A percentile compares a stretch with the other conserved stretches of the same genome.
These are phyloP conservation scores for Curvularia sp. DNA, from an alignment of 2,329 filamentous ascomycete species.

Conservation along the genomic window DNA sequence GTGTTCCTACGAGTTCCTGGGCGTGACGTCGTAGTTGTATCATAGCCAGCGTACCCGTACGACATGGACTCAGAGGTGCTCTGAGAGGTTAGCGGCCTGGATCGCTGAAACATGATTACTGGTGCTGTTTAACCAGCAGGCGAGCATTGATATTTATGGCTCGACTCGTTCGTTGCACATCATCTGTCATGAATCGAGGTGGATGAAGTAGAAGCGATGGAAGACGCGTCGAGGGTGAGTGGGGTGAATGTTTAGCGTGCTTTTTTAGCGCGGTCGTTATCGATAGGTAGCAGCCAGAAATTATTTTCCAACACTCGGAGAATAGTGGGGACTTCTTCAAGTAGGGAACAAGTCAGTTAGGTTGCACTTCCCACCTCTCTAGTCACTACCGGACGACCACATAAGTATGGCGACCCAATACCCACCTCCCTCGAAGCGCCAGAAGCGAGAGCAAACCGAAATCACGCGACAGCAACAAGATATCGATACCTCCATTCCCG, in stretches of 20 bases:
- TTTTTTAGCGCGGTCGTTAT: constrained; percentile 32
- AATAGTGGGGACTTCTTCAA: constrained; percentile 4
- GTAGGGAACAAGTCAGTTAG: background rate
- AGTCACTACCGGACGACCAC: background rate
- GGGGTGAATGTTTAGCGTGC: constrained; percentile 25
- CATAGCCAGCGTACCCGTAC: constrained; percentile 47
- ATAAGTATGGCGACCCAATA: constrained; percentile 76
- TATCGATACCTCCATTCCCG: constrained; percentile 68
- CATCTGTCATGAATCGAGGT: constrained; percentile 1
- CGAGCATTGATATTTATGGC: constrained; percentile 21
- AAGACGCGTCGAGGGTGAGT: constrained; percentile 17
- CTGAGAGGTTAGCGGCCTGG: constrained; percentile 39
- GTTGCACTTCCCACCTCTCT: background rate
- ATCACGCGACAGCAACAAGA: constrained; percentile 78
- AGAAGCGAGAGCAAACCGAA: constrained; percentile 77
- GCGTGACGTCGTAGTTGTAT: constrained; percentile 48
- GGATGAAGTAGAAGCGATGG: background rate
- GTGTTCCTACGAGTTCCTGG: constrained; percentile 43
- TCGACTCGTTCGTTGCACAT: constrained; percentile 3
- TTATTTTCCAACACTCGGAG: constrained; percentile 22
- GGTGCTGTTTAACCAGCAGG: constrained; percentile 31
- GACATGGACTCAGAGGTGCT: constrained; percentile 44
- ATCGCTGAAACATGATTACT: constrained; percentile 38
- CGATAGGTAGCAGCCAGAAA: constrained; percentile 34
- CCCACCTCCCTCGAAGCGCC: constrained; percentile 87